phyloP scores from a whole-genome alignment of 371 early-diverging fungal genomes.

The Mortierella sp. region DNA sequence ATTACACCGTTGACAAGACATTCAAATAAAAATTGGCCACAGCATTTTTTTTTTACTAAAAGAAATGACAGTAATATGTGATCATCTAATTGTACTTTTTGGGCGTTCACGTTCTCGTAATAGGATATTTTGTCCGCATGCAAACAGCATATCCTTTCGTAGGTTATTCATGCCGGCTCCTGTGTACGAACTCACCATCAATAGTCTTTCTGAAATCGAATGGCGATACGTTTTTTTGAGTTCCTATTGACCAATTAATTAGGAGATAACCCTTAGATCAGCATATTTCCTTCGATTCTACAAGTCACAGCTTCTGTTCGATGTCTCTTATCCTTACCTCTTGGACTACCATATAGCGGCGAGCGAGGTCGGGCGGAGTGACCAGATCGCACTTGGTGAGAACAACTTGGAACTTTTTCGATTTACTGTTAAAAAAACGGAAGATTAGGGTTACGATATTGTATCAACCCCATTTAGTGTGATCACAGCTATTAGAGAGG shows the following conservation, averaged over 20 bases:
- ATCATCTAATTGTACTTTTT: slow-evolving; percentile 37
- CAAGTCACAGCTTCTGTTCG: background rate
- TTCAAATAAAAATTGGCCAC: too few relatives aligned
- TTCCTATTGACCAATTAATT: slow-evolving; percentile 46
- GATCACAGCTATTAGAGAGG: background rate
- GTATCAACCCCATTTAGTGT: slow-evolving; percentile 2
- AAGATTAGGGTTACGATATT: background rate
- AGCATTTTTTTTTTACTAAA: background rate
- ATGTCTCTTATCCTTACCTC: slow-evolving; percentile 26
- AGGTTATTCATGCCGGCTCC: slow-evolving; percentile 70
- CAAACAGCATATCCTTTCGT: slow-evolving; percentile 68
- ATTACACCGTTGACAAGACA: too few relatives aligned
- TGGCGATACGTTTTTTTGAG: slow-evolving; percentile 59
- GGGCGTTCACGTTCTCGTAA: slow-evolving; percentile 47
- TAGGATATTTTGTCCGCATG: slow-evolving; percentile 34
- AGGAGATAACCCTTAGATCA: background rate
- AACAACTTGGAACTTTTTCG: slow-evolving; percentile 79
- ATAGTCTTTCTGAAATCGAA: slow-evolving; percentile 61
- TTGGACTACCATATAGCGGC: slow-evolving; percentile 58
- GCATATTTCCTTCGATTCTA: background rate
- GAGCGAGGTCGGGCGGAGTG: slow-evolving; percentile 72
- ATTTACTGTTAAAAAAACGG: slow-evolving; percentile 39
- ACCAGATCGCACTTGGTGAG: slow-evolving; percentile 87
- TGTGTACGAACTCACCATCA: slow-evolving; percentile 69
- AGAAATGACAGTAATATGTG: background rate